Percentiles rank a stretch among this genome's conserved stretches.
These are phyloP conservation scores for Globisporangium okanoganense DNA, from an alignment of 352 stramenopile species.

Conservation along the genomic window DNA sequence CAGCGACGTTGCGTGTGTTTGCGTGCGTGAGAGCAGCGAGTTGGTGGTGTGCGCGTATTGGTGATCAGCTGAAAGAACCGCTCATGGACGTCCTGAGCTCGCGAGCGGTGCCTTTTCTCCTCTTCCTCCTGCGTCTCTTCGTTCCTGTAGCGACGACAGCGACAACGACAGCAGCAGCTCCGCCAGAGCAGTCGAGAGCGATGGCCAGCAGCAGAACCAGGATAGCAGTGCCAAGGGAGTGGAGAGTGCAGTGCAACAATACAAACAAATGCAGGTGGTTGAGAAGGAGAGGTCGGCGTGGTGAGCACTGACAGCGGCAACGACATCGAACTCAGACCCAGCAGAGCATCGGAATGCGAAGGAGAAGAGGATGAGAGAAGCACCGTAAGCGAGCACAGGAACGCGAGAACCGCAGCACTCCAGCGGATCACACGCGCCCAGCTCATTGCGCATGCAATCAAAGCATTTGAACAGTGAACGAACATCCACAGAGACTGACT, in stretches of 20 bases:
- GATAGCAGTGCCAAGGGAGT: background rate
- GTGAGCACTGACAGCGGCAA: background rate
- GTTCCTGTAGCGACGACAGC: background rate
- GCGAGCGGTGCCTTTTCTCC: background rate
- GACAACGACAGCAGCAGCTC: background rate
- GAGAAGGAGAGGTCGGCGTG: background rate
- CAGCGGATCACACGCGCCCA: background rate
- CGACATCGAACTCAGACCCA: background rate
- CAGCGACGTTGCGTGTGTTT: background rate
- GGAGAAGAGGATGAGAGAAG: background rate
- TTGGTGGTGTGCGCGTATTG: background rate
- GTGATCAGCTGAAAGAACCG: background rate
- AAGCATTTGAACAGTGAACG: background rate
- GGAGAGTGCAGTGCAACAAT: background rate
- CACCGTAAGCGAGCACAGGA: background rate
- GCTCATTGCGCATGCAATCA: background rate
- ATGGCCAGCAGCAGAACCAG: background rate
- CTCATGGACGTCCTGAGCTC: background rate
- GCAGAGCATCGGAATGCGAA: background rate
- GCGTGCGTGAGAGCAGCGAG: background rate
- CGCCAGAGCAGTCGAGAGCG: background rate
- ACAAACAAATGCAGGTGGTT: background rate
- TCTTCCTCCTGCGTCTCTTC: background rate
- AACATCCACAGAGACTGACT: background rate
- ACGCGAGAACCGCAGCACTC: background rate